A percentile compares a stretch with the other conserved stretches of the same genome.
These are phyloP conservation scores for Danielia oregonensis DNA, from an alignment of 805 yeast species.

Conservation along the genomic window DNA sequence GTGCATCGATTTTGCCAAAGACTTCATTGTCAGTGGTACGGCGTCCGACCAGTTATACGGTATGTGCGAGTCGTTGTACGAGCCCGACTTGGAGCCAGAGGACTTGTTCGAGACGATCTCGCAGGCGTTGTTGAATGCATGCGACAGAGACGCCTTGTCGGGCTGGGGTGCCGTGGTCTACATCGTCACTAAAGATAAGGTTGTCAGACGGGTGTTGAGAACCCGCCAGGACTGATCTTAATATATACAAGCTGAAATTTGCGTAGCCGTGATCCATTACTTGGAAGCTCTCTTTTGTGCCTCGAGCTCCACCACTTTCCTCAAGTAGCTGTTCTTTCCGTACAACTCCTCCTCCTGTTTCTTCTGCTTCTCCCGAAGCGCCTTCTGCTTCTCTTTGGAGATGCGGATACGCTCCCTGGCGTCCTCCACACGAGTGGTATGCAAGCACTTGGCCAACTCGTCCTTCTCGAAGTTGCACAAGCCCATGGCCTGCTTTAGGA, in stretches of 20 bases:
- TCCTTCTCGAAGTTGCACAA: constrained; percentile 81
- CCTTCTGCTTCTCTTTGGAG: constrained; percentile 55
- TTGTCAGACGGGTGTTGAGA: constrained; percentile 79
- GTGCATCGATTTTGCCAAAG: constrained; percentile 91
- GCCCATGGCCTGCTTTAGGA: constrained; percentile 70
- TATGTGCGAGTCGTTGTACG: constrained; percentile 96
- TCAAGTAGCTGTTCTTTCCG: constrained; percentile 70
- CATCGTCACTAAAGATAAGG: constrained; percentile 86
- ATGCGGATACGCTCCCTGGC: constrained; percentile 53
- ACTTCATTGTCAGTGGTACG: constrained; percentile 93
- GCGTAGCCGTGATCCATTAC: background rate
- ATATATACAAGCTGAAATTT: background rate
- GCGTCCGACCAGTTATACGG: constrained; percentile 97
- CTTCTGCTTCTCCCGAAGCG: constrained; percentile 54
- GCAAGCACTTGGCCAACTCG: constrained; percentile 74
- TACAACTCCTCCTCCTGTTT: constrained; percentile 70
- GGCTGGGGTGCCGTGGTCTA: constrained; percentile 99
- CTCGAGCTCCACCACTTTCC: constrained; percentile 52
- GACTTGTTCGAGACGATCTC: constrained; percentile 93
- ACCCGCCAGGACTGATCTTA: constrained; percentile 86
- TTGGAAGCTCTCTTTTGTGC: constrained; percentile 25
- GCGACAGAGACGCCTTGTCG: constrained; percentile 93
- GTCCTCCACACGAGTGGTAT: constrained; percentile 64
- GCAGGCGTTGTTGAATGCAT: constrained; percentile 90
- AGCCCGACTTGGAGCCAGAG: constrained; percentile 90